Evolutionary conservation across 306 rosid species (phyloP), one percentile per base, ranked within the genome.

Genomic region (Cicer pinnatifidum): DNA sequence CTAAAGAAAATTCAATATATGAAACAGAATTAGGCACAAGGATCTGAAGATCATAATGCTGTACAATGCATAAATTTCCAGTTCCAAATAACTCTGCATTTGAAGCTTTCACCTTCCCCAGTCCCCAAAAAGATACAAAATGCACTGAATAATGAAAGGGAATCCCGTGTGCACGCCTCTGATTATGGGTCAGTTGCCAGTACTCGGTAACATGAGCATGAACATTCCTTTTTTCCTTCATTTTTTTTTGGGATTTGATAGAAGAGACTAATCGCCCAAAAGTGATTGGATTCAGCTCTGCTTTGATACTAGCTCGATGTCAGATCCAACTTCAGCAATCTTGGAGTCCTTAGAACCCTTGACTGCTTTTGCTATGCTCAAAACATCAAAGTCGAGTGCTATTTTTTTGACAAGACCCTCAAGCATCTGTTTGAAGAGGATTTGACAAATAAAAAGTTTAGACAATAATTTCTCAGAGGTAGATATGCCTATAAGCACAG

Each of bases 361-460:
- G 5, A 91, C 91, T 64, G 84, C 84, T 82, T 77, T 87, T 62
- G 97, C 95, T 77, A 91, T 81, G 84, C 64, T 88, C 82, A 79
- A 83, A 16, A 94, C 97, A 82, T 94, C 97, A 8, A 94, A 89
- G 83, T 89, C 97, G 51, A 94, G 44, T 9, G 99, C 97, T 73
- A 85, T 88, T 76, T 84, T 81, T 83, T 82, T 91, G 7, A 91
- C 90, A 69, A 81, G 85, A 73, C 97, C 96, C 65, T 88, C 88
- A 0, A 87, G 88, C 96, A 94, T 94, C 99, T 94, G 89, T 78
- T 78, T 28, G 10, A 75, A 68, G 37, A 81, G 63, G 64, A 84
- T 78, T 73, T 37, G 54, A 69, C 66, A 59, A 60, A 12, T 4
- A 0, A 54, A 73, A 12, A 37, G 23, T 63, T 35, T 16, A 69